Percentiles rank a stretch among this genome's conserved stretches.
These are phyloP conservation scores for Argentina anserina DNA, from an alignment of 306 rosid species.

Conservation along the genomic window DNA sequence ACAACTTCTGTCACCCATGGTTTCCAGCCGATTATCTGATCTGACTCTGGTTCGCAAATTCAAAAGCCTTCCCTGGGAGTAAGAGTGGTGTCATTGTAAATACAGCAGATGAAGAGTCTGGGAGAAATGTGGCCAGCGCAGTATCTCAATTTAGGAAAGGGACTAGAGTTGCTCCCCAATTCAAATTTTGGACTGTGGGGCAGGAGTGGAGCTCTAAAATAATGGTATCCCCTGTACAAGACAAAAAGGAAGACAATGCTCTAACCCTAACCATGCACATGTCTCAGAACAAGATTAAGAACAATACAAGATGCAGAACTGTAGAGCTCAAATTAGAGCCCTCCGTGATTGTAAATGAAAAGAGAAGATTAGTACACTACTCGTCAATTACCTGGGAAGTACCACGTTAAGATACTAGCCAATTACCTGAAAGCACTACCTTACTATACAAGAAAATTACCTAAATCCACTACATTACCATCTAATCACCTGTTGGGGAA, in stretches of 20 bases:
- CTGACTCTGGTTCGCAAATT: background rate
- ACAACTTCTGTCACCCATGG: background rate
- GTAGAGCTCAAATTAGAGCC: background rate
- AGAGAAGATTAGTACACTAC: too few relatives aligned
- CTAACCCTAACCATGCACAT: background rate
- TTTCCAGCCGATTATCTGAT: background rate
- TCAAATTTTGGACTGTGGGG: too few relatives aligned
- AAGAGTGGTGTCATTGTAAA: too few relatives aligned
- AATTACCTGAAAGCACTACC: too few relatives aligned
- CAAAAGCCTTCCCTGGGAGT: background rate
- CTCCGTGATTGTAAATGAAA: background rate
- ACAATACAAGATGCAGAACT: background rate
- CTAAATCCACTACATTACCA: background rate
- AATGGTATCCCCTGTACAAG: background rate
- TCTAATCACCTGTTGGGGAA: background rate
- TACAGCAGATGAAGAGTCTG: background rate
- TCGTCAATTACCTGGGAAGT: too few relatives aligned
- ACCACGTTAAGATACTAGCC: background rate
- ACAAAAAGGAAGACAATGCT: background rate
- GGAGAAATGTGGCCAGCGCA: background rate
- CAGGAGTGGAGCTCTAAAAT: background rate
- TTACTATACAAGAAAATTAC: background rate
- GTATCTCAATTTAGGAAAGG: background rate
- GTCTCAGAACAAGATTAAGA: conserved; percentile 1
- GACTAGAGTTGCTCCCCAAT: too few relatives aligned